These are phyloP conservation scores for Solanum medicagineum DNA, from an alignment of 257 asterid species.

Conservation along the genomic window DNA sequence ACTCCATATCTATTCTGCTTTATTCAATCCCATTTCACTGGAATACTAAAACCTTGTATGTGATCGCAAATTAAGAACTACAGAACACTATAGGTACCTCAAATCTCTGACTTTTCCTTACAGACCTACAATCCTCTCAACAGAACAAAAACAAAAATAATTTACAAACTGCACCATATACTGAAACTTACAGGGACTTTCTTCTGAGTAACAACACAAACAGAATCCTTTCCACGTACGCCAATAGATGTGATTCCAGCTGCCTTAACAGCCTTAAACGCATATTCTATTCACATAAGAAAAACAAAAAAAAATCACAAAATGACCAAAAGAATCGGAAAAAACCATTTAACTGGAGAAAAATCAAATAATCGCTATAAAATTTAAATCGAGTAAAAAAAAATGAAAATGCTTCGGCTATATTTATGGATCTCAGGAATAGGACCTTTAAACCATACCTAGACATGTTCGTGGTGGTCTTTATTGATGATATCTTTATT, in stretches of 20 bases:
- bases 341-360: not conserved
- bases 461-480: too few relatives aligned
- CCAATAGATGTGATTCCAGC: constrained; percentile 94
- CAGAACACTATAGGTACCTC: not conserved
- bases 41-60: not conserved
- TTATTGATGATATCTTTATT: too few relatives aligned
- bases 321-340: not conserved
- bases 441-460: too few relatives aligned
- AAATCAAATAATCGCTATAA: not conserved
- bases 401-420: not conserved
- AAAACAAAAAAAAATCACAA: not conserved
- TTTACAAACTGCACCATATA: not conserved
- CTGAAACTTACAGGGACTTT: constrained; percentile 61
- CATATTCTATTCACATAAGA: constrained; percentile 18
- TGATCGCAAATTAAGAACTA: not conserved
- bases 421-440: too few relatives aligned
- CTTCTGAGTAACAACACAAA: constrained; percentile 99
- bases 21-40: not conserved
- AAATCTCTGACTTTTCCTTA: not conserved
- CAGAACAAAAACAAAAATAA: not conserved
- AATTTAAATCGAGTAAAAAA: not conserved
- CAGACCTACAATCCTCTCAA: not conserved
- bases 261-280: constrained; percentile 80
- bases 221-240: constrained; percentile 90
- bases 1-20: not conserved